Evolutionary conservation across 1,284 basidiomycete genomes (phyloP), one percentile per base, ranked within the genome.

Genomic region (Fomitopsis schrenkii): DNA sequence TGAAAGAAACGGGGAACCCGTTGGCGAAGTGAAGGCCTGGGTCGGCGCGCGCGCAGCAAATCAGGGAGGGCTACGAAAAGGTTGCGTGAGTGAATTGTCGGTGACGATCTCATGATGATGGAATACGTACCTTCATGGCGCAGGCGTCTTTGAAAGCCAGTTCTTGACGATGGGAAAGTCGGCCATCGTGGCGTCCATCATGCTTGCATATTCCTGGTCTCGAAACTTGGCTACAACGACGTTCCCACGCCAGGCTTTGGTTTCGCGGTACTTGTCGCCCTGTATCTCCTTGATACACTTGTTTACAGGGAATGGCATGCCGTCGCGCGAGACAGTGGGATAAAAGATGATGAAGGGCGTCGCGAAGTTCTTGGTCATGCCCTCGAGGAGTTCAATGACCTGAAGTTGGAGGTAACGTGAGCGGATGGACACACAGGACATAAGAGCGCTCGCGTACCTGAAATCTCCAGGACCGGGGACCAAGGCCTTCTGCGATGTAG

Each of bases 291-390:
- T 82, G 61, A 92, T 80, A 65, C 80, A 81, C 67, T 86, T 87
- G 77, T 93, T 93, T 67, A 90, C 71, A 3, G 90, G 90, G 73
- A 92, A 92, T 5, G 87, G 82, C 83, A 88, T 89, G 35, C 86
- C 87, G 66, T 91, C 88, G 58, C 88, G 84, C 57, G 90, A 89
- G 53, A 89, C 71, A 55, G 79, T 77, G 2, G 90, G 90, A 67
- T 90, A 92, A 71, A 91, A 93, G 55, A 91, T 79, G 65, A 91
- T 85, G 75, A 91, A 93, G 14, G 90, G 90, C 62, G 87, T 82
- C 17, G 83, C 75, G 71, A 93, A 91, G 61, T 86, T 89, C 64
- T 82, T 83, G 67, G 83, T 87, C 89, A 92, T 91, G 66, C 86
- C 84, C 63, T 92, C 88, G 30, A 92, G 81, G 15, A 85, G 83